Conservation (phyloP, 1,284 basidiomycete genomes). For the Ganoderma leucocontextum region DNA sequence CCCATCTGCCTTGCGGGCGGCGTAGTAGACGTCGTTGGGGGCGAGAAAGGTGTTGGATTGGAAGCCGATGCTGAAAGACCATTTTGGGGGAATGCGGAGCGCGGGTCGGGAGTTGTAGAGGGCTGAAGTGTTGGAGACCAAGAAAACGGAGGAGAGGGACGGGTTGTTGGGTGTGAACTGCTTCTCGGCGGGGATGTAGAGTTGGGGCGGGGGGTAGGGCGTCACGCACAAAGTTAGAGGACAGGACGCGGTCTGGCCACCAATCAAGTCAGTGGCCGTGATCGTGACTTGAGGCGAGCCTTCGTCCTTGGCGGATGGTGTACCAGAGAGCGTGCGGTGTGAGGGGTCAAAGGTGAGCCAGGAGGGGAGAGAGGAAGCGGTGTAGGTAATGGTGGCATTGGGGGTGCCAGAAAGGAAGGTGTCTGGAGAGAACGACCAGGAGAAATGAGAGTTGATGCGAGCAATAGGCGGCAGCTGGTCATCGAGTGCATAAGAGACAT, state of each 20-base stretch:
- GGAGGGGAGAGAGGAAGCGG: constrained; percentile 58
- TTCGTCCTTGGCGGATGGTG: constrained; percentile 62
- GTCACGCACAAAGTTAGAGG: constrained; percentile 70
- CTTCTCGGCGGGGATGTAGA: constrained; percentile 61
- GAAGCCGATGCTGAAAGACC: constrained; percentile 94
- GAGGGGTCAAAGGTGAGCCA: constrained; percentile 74
- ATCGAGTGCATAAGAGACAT: constrained; percentile 58
- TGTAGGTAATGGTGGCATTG: constrained; percentile 49
- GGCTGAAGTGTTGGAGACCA: constrained; percentile 63
- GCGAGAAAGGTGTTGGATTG: constrained; percentile 70
- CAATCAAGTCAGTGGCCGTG: constrained; percentile 58
- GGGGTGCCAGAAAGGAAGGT: constrained; percentile 66
- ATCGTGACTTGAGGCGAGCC: constrained; percentile 64
- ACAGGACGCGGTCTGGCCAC: constrained; percentile 55
- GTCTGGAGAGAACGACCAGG: constrained; percentile 67
- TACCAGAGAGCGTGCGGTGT: constrained; percentile 63
- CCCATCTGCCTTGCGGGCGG: constrained; percentile 71
- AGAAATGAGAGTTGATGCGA: constrained; percentile 62
- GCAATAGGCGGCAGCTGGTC: constrained; percentile 72
- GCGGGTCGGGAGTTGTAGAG: constrained; percentile 62
- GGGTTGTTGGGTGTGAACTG: constrained; percentile 70
- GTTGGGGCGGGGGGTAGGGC: constrained; percentile 58
- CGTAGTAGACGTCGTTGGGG: constrained; percentile 66
- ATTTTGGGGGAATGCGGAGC: constrained; percentile 80
- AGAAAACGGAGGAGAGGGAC: constrained; percentile 74